phyloP scores from a whole-genome alignment of 1,139 yeast species.

The Hyphopichia buzzinii region DNA sequence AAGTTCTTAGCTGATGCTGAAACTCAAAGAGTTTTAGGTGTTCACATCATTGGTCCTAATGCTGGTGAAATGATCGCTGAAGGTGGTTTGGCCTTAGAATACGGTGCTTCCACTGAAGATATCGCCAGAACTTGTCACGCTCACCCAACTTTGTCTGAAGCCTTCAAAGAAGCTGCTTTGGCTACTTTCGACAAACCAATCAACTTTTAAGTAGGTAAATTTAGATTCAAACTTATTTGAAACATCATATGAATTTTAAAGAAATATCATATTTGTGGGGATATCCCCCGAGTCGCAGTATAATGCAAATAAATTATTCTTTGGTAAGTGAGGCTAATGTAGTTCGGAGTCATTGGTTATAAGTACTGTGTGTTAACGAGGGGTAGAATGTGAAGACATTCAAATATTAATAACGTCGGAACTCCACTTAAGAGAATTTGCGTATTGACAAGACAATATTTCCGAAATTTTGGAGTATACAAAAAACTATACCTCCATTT shows the following conservation, averaged over 20 bases:
- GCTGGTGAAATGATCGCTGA: constrained; percentile 99
- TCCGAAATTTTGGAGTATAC: no score
- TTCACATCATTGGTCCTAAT: constrained; percentile 95
- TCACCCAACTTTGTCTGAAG: constrained; percentile 97
- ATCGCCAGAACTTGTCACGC: constrained; percentile 97
- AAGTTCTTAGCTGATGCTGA: constrained; percentile 95
- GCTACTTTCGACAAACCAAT: constrained; percentile 89
- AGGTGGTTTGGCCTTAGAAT: constrained; percentile 95
- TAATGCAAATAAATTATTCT: not conserved
- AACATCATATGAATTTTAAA: no score
- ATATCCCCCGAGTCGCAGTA: no score
- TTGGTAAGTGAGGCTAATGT: not conserved
- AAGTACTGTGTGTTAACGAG: no score
- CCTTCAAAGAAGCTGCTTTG: constrained; percentile 97
- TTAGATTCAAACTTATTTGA: no score
- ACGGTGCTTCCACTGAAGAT: constrained; percentile 98
- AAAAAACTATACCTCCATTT: no score
- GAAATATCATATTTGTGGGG: no score
- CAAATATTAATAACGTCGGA: no score
- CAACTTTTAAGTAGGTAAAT: constrained; percentile 53
- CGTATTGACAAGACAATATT: no score
- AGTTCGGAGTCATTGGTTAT: not conserved
- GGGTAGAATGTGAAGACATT: no score
- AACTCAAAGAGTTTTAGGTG: constrained; percentile 94
- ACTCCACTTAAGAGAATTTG: no score